Evolutionary conservation across 192 early-diverging fungal genomes (phyloP), one percentile per base, ranked within the genome.

Genomic region (Pilaira anomala): DNA sequence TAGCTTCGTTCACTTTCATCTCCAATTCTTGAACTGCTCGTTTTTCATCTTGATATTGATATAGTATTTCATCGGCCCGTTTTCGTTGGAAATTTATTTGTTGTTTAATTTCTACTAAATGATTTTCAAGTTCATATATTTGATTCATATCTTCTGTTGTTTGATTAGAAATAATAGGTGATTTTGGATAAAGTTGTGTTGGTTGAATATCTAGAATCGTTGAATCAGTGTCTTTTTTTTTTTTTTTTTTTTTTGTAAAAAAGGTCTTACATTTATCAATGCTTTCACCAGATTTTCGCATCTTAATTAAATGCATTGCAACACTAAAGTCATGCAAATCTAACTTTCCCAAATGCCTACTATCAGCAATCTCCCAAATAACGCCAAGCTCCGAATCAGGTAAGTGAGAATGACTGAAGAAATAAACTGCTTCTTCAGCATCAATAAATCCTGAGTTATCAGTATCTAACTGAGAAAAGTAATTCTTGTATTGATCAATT

Each of bases 301-400:
- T 80, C 61, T 81, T 80, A 59, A 91, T 92, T 24, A 93, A 70
- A 55, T 90, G 77, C 89, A 93, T 89, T 13, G 90, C 87, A 5
- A 93, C 87, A 7, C 86, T 83, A 73, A 91, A 93, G 65, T 90
- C 86, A 28, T 90, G 84, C 26, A 78, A 73, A 45, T 74, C 78
- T 14, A 92, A 78, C 45, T 71, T 75, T 0, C 88, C 88, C 44
- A 74, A 71, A 62, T 79, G 78, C 14, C 71, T 76, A 29, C 78
- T 82, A 61, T 90, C 86, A 0, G 86, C 79, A 48, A 93, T 77
- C 36, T 89, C 87, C 87, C 78, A 75, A 3, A 75, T 70, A 21
- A 62, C 50, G 29, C 55, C 65, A 14, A 75, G 26, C 1, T 75
- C 73, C 4, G 26, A 25, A 29, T 75, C 73, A n/a, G 66, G 64